Conservation (phyloP, 345 rosid genomes). For the Linum usitatissimum region DNA sequence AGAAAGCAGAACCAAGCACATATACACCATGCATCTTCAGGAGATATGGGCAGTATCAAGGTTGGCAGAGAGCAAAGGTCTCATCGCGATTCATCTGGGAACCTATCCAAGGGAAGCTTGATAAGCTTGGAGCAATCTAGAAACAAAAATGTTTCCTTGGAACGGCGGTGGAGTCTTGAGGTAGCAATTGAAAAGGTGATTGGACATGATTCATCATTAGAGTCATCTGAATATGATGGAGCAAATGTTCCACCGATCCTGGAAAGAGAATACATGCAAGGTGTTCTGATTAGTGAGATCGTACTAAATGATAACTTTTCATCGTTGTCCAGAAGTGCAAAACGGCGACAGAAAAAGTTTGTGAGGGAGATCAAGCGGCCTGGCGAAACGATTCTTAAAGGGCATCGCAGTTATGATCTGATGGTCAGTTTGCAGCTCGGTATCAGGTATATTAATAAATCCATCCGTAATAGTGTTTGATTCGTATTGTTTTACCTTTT, state of each 20-base stretch:
- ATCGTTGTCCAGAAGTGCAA: constrained; percentile 63
- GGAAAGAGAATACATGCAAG: constrained; percentile 97
- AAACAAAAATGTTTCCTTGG: constrained; percentile 56
- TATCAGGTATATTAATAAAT: constrained; percentile 45
- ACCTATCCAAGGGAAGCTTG: constrained; percentile 54
- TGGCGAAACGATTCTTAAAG: constrained; percentile 91
- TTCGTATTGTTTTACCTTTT: constrained; percentile 1
- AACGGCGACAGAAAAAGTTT: constrained; percentile 50
- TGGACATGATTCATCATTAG: constrained; percentile 58
- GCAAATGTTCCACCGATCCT: constrained; percentile 42
- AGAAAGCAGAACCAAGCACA: constrained; percentile 54
- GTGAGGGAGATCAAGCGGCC: constrained; percentile 79
- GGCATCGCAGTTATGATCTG: constrained; percentile 93
- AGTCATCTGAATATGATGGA: constrained; percentile 34
- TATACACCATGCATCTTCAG: constrained; percentile 52
- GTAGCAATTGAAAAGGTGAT: constrained; percentile 93
- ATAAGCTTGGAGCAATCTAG: constrained; percentile 74
- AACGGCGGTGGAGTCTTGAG: constrained; percentile 97
- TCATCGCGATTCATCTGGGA: constrained; percentile 32
- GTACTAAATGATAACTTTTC: constrained; percentile 63
- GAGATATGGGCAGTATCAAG: constrained; percentile 53
- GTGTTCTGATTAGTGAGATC: constrained; percentile 82
- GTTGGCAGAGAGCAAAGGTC: constrained; percentile 31
- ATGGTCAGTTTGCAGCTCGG: constrained; percentile 97
- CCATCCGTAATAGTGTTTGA: background rate